A percentile compares a stretch with the other conserved stretches of the same genome.
These are phyloP conservation scores for Phytomonas francai DNA, from an alignment of 208 protist species.

Conservation along the genomic window DNA sequence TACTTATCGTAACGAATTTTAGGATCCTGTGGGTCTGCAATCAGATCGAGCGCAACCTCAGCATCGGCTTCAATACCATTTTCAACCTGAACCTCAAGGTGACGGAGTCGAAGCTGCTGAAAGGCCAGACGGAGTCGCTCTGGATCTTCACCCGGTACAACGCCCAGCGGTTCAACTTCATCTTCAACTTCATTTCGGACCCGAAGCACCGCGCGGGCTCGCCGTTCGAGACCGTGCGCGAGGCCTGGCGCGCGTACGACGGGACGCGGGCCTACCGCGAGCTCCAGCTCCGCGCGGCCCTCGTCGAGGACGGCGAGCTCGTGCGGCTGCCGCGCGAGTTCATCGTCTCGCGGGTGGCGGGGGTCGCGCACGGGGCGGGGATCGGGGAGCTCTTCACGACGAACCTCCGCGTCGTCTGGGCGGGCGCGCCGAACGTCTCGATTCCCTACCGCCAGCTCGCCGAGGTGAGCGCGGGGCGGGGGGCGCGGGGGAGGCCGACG, in stretches of 20 bases:
- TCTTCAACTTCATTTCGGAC: constrained; percentile 84
- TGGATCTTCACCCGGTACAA: constrained; percentile 84
- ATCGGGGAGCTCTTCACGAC: constrained; percentile 92
- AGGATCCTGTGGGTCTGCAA: constrained; percentile 89
- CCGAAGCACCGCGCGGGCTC: constrained; percentile 3
- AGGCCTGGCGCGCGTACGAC: constrained; percentile 91
- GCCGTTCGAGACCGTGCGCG: constrained; percentile 20
- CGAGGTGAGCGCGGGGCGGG: constrained; percentile 56
- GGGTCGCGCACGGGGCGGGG: constrained; percentile 85
- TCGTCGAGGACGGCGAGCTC: constrained; percentile 84
- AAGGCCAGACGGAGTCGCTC: constrained; percentile 80
- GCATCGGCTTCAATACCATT: constrained; percentile 89
- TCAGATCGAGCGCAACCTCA: constrained; percentile 74
- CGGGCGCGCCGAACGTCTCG: constrained; percentile 69
- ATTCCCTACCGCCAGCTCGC: constrained; percentile 94
- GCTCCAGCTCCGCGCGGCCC: constrained; percentile 87
- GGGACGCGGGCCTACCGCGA: constrained; percentile 91
- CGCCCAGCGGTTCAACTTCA: constrained; percentile 88
- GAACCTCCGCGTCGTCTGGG: constrained; percentile 95
- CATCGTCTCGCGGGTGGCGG: constrained; percentile 69
- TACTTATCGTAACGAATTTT: constrained; percentile 93
- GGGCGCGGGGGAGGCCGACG: constrained; percentile 78
- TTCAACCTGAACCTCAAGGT: constrained; percentile 82
- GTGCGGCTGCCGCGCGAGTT: constrained; percentile 82
- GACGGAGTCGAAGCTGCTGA: constrained; percentile 54